Evolutionary conservation across 192 early-diverging fungal species (phyloP).

Genomic region (Coemansia umbellata): DNA sequence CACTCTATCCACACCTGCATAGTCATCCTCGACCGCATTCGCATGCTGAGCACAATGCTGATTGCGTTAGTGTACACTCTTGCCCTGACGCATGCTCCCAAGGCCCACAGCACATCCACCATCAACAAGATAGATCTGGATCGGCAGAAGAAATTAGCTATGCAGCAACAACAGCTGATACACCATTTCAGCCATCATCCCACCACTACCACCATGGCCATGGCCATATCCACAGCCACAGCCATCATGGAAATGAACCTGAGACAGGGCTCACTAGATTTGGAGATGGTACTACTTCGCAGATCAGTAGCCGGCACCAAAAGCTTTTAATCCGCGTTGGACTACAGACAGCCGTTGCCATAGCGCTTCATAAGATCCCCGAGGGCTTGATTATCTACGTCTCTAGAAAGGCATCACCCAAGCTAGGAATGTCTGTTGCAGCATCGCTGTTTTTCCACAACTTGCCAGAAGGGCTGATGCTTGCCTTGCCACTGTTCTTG

Average conservation of each 20-base stretch:
- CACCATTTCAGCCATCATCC: no score
- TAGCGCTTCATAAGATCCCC: slow-evolving; percentile 50
- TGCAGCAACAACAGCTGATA: no score
- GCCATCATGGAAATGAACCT: not conserved
- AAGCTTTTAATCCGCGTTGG: slow-evolving; percentile 34
- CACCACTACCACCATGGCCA: not conserved
- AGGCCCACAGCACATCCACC: not conserved
- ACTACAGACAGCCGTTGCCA: slow-evolving; percentile 45
- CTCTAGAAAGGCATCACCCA: slow-evolving; percentile 31
- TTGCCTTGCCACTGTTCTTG: slow-evolving; percentile 45
- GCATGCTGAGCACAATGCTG: slow-evolving; percentile 4
- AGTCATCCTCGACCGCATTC: slow-evolving; percentile 1
- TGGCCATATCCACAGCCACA: slow-evolving; percentile 11
- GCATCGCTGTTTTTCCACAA: slow-evolving; percentile 49
- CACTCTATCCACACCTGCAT: slow-evolving; percentile 38
- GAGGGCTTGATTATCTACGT: slow-evolving; percentile 49
- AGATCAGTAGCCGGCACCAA: slow-evolving; percentile 30
- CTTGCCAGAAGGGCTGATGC: slow-evolving; percentile 49
- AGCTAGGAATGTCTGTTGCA: slow-evolving; percentile 38
- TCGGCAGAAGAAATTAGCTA: no score
- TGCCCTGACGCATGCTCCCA: no score
- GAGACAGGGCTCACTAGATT: slow-evolving; percentile 8
- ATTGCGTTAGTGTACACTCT: not conserved
- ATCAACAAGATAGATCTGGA: no score
- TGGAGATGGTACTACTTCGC: slow-evolving; percentile 14